phyloP scores from a whole-genome alignment of 2,329 filamentous ascomycete genomes.

The Colletotrichum musae region DNA sequence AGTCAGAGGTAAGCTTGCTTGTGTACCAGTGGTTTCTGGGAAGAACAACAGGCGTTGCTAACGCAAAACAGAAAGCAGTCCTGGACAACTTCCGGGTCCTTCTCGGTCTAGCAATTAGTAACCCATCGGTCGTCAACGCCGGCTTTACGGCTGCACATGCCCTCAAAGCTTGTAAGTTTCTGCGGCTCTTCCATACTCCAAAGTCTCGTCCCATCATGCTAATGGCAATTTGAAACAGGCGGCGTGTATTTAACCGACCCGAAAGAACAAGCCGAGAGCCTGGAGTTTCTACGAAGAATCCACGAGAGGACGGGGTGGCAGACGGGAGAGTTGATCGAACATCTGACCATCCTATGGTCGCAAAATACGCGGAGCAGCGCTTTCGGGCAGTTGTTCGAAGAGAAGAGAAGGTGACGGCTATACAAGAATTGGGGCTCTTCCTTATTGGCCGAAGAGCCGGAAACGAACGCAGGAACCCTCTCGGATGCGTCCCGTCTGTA shows the following conservation, averaged over 20 bases:
- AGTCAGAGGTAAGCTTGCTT: slow-evolving; percentile 40
- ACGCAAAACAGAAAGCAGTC: slow-evolving; percentile 41
- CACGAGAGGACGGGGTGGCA: slow-evolving; percentile 24
- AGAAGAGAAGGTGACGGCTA: neutral
- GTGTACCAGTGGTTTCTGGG: too few relatives aligned
- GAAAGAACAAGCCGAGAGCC: slow-evolving; percentile 22
- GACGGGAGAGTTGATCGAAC: slow-evolving; percentile 21
- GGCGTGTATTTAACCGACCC: slow-evolving; percentile 17
- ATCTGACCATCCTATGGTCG: slow-evolving; percentile 12
- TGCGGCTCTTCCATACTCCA: too few relatives aligned
- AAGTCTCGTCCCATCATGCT: neutral
- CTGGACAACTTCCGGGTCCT: slow-evolving; percentile 45
- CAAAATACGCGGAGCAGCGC: slow-evolving; percentile 11
- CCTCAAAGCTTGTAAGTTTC: slow-evolving; percentile 45
- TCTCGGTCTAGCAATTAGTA: slow-evolving; percentile 47
- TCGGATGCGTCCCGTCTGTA: too few relatives aligned
- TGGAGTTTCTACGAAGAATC: slow-evolving; percentile 1
- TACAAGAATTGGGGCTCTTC: neutral
- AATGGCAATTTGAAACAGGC: neutral
- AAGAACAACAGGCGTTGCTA: neutral
- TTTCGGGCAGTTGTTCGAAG: slow-evolving; percentile 14
- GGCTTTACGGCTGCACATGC: slow-evolving; percentile 47
- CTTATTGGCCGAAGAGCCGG: too few relatives aligned
- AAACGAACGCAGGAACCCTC: too few relatives aligned
- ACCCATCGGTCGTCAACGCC: slow-evolving; percentile 44